Percentiles rank a stretch among this genome's conserved stretches.
These are phyloP conservation scores for Tylopilus sp. DNA, from an alignment of 1,284 basidiomycete species.

Conservation along the genomic window DNA sequence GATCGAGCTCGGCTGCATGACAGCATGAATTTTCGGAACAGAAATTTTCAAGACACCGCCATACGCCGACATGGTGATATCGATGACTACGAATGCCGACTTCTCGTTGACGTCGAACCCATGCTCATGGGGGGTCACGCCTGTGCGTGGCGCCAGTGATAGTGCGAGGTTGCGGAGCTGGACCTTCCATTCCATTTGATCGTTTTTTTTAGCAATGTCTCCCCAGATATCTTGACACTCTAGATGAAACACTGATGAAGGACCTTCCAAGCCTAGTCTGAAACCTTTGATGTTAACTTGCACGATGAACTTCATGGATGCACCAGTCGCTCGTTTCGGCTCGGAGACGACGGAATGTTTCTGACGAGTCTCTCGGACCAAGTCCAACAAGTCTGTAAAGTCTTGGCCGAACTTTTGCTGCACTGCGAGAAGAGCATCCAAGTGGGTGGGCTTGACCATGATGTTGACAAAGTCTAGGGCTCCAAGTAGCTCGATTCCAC, in stretches of 20 bases:
- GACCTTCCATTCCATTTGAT: conserved; percentile 54
- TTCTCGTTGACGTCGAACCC: conserved; percentile 58
- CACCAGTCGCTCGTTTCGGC: conserved; percentile 11
- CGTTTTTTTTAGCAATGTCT: conserved; percentile 44
- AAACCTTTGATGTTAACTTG: conserved; percentile 73
- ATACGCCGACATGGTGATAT: conserved; percentile 44
- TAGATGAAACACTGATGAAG: conserved; percentile 65
- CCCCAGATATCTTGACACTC: conserved; percentile 73
- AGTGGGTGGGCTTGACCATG: conserved; percentile 72
- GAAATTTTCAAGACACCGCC: conserved; percentile 49
- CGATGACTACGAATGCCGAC: conserved; percentile 80
- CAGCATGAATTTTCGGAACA: conserved; percentile 78
- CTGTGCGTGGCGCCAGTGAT: conserved; percentile 62
- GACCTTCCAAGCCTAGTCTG: conserved; percentile 69
- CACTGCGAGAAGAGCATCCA: conserved; percentile 75
- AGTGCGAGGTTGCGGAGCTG: conserved; percentile 67
- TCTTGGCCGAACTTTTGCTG: conserved; percentile 85
- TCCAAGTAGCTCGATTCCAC: conserved; percentile 50
- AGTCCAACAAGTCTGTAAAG: conserved; percentile 71
- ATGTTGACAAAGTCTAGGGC: conserved; percentile 66
- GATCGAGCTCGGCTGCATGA: conserved; percentile 89
- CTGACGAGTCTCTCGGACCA: conserved; percentile 57
- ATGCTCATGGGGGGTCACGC: conserved; percentile 32
- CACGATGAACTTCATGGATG: conserved; percentile 38
- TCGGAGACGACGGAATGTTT: conserved; percentile 33